phyloP scores from a whole-genome alignment of 345 rosid genomes.

The Psidium guajava region DNA sequence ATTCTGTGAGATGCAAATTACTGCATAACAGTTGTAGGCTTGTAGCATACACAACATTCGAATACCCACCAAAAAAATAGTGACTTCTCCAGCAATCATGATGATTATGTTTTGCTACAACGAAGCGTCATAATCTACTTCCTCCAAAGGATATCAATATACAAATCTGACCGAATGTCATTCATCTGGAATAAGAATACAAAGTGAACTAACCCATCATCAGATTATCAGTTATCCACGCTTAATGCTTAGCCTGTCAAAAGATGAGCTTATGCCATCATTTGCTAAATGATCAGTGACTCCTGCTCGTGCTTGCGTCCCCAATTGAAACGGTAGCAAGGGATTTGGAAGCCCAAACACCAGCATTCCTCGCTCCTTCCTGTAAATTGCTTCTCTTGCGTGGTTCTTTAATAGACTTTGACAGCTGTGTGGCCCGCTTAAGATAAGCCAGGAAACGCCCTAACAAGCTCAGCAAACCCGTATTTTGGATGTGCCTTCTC shows the following conservation, averaged over 20 bases:
- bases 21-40: background rate
- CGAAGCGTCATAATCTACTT: background rate
- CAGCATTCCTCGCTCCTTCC: conserved; percentile 83
- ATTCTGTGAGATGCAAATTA: background rate
- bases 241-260: background rate
- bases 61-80: background rate
- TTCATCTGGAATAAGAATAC: background rate
- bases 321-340: conserved; percentile 88
- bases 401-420: conserved; percentile 55
- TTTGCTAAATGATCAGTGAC: background rate
- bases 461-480: conserved; percentile 40
- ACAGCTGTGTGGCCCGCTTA: conserved; percentile 37
- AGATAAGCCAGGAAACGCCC: conserved; percentile 57
- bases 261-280: background rate
- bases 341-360: conserved; percentile 92
- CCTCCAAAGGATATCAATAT: background rate
- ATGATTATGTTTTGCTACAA: background rate
- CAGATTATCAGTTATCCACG: background rate
- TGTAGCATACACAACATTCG: background rate
- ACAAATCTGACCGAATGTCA: background rate
- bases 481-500: conserved; percentile 34
- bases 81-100: background rate
- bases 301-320: conserved; percentile 66
- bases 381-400: conserved; percentile 82
- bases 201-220: background rate